Conservation (phyloP, 345 rosid genomes). For the Eucalyptus curtisii region DNA sequence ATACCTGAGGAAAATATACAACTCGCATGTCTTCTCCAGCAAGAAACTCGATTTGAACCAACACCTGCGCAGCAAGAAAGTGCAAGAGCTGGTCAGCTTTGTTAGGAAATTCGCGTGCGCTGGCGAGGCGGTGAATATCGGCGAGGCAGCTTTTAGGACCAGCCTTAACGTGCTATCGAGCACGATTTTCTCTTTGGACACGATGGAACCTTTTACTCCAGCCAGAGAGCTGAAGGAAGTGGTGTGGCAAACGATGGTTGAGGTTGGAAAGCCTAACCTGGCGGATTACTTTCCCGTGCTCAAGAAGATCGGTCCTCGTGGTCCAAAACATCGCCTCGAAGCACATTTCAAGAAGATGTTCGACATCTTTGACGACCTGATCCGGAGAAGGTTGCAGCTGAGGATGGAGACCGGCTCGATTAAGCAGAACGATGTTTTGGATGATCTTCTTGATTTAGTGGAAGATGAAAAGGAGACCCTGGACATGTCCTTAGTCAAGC, state of each 20-base stretch:
- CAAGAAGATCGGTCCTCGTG: constrained; percentile 2
- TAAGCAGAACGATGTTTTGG: constrained; percentile 13
- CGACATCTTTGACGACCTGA: background rate
- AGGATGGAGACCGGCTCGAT: background rate
- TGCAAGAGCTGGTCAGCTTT: constrained; percentile 3
- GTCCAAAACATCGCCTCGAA: background rate
- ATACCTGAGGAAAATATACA: constrained; percentile 17
- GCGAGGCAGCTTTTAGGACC: constrained; percentile 3
- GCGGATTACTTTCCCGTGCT: constrained; percentile 17
- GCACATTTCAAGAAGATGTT: background rate
- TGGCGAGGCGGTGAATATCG: background rate
- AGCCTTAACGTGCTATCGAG: background rate
- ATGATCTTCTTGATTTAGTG: constrained; percentile 8
- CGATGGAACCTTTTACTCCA: background rate
- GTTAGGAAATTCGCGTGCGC: background rate
- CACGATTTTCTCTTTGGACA: background rate
- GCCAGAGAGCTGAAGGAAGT: background rate
- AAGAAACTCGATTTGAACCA: constrained; percentile 17
- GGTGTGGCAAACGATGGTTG: background rate
- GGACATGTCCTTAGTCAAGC: background rate
- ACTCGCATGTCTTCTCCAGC: constrained; percentile 1
- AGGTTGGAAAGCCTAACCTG: constrained; percentile 15
- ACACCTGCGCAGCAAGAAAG: background rate
- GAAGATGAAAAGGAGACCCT: constrained; percentile 4
- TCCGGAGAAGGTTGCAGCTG: background rate